phyloP scores from a whole-genome alignment of 139 green algal genomes.

The Spirogloea muscicola region DNA sequence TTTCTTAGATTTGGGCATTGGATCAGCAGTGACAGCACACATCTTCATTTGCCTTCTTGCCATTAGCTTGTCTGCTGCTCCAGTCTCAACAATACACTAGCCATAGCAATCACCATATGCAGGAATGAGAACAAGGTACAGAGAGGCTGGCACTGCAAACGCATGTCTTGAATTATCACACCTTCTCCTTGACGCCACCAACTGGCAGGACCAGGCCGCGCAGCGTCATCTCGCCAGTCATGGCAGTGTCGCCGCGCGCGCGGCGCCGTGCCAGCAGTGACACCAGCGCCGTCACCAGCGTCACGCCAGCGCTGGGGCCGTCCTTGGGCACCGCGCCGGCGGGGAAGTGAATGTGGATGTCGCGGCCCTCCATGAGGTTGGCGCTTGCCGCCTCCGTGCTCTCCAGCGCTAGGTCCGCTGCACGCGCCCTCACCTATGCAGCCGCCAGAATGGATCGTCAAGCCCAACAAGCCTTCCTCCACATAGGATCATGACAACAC shows the following conservation, averaged over 20 bases:
- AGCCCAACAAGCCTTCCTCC: too few relatives aligned
- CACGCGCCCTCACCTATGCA: conserved; percentile 31
- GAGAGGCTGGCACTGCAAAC: too few relatives aligned
- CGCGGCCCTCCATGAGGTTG: conserved; percentile 31
- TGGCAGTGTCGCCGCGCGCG: conserved; percentile 52
- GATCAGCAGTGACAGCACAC: too few relatives aligned
- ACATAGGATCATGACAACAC: too few relatives aligned
- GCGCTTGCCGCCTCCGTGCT: neutral
- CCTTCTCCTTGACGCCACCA: conserved; percentile 55
- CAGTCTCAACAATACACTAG: too few relatives aligned
- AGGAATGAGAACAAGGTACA: too few relatives aligned
- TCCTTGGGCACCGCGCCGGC: conserved; percentile 71
- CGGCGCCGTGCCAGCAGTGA: conserved; percentile 58
- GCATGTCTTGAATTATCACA: too few relatives aligned
- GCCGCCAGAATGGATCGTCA: too few relatives aligned
- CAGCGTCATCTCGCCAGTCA: conserved; percentile 63
- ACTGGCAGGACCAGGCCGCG: conserved; percentile 64
- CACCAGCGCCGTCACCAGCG: conserved; percentile 62
- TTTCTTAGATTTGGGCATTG: too few relatives aligned
- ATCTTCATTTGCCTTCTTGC: too few relatives aligned
- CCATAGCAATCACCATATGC: too few relatives aligned
- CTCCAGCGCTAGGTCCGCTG: neutral
- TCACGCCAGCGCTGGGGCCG: conserved; percentile 62
- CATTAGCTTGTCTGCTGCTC: too few relatives aligned
- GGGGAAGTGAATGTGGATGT: conserved; percentile 75